These are phyloP conservation scores for Adansonia madagascariensis DNA, from an alignment of 441 rosid species.

Conservation along the genomic window DNA sequence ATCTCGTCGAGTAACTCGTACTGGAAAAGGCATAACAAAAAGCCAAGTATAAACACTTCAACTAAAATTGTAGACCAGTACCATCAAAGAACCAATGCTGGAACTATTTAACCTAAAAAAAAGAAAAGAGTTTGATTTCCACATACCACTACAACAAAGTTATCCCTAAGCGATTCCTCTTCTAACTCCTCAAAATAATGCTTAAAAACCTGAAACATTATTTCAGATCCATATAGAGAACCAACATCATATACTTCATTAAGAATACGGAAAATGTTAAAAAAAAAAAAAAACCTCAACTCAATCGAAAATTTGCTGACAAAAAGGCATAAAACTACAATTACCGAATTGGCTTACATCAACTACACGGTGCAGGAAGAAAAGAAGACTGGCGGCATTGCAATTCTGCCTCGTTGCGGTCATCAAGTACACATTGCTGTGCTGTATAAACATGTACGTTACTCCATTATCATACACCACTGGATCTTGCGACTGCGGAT, in stretches of 20 bases:
- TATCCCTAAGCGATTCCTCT: conserved; percentile 96
- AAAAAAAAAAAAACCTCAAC: neutral
- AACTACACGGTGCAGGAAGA: conserved; percentile 84
- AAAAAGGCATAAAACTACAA: conserved; percentile 24
- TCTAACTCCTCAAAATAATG: conserved; percentile 96
- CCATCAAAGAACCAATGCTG: neutral
- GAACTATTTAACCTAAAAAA: neutral
- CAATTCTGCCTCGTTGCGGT: conserved; percentile 88
- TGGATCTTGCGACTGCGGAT: conserved; percentile 92
- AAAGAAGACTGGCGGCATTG: conserved; percentile 91
- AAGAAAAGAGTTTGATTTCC: conserved; percentile 5
- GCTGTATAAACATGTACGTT: conserved; percentile 87
- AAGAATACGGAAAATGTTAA: neutral
- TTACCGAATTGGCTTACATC: conserved; percentile 60
- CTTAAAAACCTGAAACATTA: conserved; percentile 75
- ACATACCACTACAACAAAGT: conserved; percentile 97
- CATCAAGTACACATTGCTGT: conserved; percentile 89
- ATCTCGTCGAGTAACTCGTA: conserved; percentile 98
- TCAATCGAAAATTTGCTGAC: neutral
- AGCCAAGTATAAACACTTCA: neutral
- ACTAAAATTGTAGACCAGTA: neutral
- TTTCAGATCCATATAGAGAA: neutral
- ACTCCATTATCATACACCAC: conserved; percentile 95
- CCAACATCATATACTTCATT: neutral
- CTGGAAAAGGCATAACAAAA: conserved; percentile 45